Evolutionary conservation across 495 filamentous ascomycete genomes (phyloP).

Genomic region (Halenospora varia): DNA sequence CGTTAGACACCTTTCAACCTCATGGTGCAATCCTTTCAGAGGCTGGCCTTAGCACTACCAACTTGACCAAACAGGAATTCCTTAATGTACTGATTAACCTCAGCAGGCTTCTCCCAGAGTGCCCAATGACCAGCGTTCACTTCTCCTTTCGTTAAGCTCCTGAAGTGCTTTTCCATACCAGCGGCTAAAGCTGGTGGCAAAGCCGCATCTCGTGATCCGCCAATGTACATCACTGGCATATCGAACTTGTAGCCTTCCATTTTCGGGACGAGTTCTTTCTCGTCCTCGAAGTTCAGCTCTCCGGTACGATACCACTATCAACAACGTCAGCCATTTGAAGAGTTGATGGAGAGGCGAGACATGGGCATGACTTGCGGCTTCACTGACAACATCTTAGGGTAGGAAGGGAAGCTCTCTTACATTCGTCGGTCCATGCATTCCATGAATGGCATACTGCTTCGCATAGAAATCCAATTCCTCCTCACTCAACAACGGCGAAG

Average conservation of each 20-base stretch:
- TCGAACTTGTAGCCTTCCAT: slow-evolving; percentile 43
- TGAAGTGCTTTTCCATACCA: slow-evolving; percentile 63
- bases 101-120: slow-evolving; percentile 57
- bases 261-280: slow-evolving; percentile 41
- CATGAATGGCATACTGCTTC: slow-evolving; percentile 61
- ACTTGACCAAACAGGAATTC: slow-evolving; percentile 18
- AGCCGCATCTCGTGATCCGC: slow-evolving; percentile 62
- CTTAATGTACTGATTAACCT: slow-evolving; percentile 42
- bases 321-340: too few relatives aligned
- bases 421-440: slow-evolving; percentile 73
- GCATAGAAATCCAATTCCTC: slow-evolving; percentile 77
- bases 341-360: not conserved
- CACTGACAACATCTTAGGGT: too few relatives aligned
- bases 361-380: not conserved
- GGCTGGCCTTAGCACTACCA: not conserved
- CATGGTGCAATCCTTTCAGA: not conserved
- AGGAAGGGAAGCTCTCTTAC: not conserved
- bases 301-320: slow-evolving; percentile 78
- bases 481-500: slow-evolving; percentile 52
- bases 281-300: slow-evolving; percentile 71
- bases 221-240: slow-evolving; percentile 70
- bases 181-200: slow-evolving; percentile 62
- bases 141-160: slow-evolving; percentile 49
- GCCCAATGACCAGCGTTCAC: slow-evolving; percentile 69
- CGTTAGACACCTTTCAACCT: not conserved